Evolutionary conservation across 2,329 filamentous ascomycete species (phyloP), one percentile per base, ranked within the genome.

Genomic region (Zymoseptoria brevis): DNA sequence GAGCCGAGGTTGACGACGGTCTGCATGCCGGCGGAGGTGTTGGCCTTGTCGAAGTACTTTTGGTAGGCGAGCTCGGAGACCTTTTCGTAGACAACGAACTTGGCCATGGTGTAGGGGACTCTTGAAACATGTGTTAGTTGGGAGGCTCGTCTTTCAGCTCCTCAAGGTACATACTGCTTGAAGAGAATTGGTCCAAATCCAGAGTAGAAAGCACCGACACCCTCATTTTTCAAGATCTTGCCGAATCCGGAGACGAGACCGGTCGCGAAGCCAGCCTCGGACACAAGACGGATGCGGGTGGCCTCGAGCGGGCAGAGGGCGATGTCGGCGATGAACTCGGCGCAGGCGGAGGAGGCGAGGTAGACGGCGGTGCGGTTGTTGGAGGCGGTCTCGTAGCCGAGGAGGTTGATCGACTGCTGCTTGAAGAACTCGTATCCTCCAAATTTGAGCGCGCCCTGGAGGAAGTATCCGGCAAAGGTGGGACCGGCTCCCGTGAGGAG

Each of bases 401-500:
- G 78, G 64, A 81, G 63, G 81, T 90, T 87, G 78, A 95, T 94
- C 74, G 81, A 84, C 80, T 94, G 88, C 81, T 92, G 85, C 87
- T 96, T 95, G 88, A 96, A 95, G 80, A 95, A 87, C 81, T 96
- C 90, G 79, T 96, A 96, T 76, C 90, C 90, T 77, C 90, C 90
- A 77, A 94, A 94, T 81, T 95, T 95, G 83, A 94, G 86, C 71
- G 89, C 88, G 75, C 90, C 90, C 81, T 96, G 90, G 71, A 96
- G 86, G 87, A 95, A 95, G 82, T 96, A 96, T 77, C 90, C 90
- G 67, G 90, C 88, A 68, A 86, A 86, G 74, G 90, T 95, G 72
- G 90, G 90, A 69, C 90, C 90, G 76, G 86, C 83, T 78, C 90
- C 90, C 68, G 90, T 95, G 76, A 90, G 81, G 71, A 96, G 86